Percentiles rank a stretch among this genome's conserved stretches.
phyloP scores from a whole-genome alignment of 805 yeast genomes.

The Barnettozyma pratensis region DNA sequence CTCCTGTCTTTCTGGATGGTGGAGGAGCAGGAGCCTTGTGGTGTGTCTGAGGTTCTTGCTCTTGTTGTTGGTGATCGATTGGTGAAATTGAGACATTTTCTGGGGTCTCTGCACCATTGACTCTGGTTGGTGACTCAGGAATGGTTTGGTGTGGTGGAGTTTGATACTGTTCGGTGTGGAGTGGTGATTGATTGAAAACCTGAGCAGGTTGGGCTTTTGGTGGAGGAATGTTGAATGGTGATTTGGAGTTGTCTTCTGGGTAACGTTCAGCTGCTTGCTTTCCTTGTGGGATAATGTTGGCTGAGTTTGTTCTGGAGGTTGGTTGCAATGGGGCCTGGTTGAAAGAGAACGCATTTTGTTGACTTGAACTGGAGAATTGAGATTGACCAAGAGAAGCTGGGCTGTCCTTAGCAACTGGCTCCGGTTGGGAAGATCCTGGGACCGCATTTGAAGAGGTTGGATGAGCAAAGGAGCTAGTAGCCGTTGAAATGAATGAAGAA shows the following conservation, averaged over 20 bases:
- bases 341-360: constrained; percentile 22
- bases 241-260: neutral
- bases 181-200: constrained; percentile 5
- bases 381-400: constrained; percentile 5
- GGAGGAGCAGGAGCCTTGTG: constrained; percentile 50
- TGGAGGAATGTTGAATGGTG: constrained; percentile 8
- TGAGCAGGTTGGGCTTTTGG: constrained; percentile 18
- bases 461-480: constrained; percentile 7
- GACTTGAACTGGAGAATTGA: neutral
- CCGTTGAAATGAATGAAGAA: constrained; percentile 17
- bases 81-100: neutral
- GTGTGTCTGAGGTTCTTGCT: constrained; percentile 1
- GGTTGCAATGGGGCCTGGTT: constrained; percentile 34
- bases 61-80: neutral
- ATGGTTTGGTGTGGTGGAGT: neutral
- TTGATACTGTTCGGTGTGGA: constrained; percentile 2
- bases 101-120: neutral
- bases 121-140: neutral
- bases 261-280: neutral
- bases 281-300: constrained; percentile 3
- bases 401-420: constrained; percentile 10
- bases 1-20: constrained; percentile 43
- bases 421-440: constrained; percentile 7
- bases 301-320: constrained; percentile 22
- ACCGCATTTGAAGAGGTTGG: constrained; percentile 11